phyloP scores from a whole-genome alignment of 2,329 filamentous ascomycete genomes.

The Neofusicoccum kwambonambiense region DNA sequence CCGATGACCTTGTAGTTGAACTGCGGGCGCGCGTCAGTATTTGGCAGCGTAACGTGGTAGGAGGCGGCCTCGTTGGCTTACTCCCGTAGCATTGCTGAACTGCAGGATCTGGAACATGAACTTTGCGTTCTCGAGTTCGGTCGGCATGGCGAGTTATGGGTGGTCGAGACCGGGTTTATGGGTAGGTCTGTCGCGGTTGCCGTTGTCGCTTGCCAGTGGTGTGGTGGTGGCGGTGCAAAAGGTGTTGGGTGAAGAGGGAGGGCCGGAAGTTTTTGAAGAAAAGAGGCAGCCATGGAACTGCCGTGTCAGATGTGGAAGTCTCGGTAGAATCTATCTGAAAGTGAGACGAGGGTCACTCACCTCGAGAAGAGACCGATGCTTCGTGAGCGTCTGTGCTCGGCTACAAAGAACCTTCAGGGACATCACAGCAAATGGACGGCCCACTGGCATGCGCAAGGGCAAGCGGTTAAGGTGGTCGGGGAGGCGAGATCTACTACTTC shows the following conservation, averaged over 20 bases:
- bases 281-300: no score
- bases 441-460: no score
- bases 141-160: neutral
- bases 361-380: no score
- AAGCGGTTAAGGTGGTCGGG: no score
- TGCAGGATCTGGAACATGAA: slow-evolving; percentile 3
- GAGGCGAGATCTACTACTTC: no score
- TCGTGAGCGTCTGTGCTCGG: no score
- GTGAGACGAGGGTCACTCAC: no score
- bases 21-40: neutral
- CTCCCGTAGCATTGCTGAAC: neutral
- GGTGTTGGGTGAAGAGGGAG: neutral
- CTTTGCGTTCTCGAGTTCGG: slow-evolving; percentile 4
- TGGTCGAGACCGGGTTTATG: neutral
- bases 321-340: no score
- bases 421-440: no score
- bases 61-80: neutral
- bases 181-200: neutral
- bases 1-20: slow-evolving; percentile 10
- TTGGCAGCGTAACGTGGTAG: neutral
- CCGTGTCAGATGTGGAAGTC: no score
- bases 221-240: neutral
- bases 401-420: no score
- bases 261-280: neutral
- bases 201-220: neutral